phyloP scores from a whole-genome alignment of 257 asterid species.

The Euphrasia confusa region DNA sequence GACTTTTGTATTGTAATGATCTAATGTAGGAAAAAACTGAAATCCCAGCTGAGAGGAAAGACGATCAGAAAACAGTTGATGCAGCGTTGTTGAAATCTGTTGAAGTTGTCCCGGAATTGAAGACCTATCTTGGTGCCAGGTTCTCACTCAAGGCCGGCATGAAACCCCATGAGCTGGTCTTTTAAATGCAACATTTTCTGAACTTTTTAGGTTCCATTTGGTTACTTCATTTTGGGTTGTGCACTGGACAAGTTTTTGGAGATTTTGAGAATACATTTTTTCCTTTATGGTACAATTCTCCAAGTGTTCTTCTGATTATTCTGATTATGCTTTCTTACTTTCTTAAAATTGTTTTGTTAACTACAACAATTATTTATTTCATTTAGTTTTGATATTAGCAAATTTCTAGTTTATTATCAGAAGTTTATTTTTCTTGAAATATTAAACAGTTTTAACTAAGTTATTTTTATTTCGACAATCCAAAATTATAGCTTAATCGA shows the following conservation, averaged over 20 bases:
- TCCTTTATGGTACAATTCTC: slow-evolving; percentile 13
- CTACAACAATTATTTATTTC: no score
- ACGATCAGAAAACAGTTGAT: slow-evolving; percentile 57
- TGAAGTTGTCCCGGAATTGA: slow-evolving; percentile 50
- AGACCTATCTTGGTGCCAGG: slow-evolving; percentile 59
- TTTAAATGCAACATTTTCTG: slow-evolving; percentile 14
- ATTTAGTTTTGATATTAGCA: no score
- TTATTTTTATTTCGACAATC: no score
- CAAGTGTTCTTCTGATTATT: slow-evolving; percentile 12
- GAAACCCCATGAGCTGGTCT: slow-evolving; percentile 66
- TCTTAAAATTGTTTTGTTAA: no score
- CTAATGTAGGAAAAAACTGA: slow-evolving; percentile 35
- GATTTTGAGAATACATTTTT: slow-evolving; percentile 13
- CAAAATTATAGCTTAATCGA: no score
- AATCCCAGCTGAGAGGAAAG: slow-evolving; percentile 48
- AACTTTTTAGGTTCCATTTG: slow-evolving; percentile 4
- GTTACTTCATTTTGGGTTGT: slow-evolving; percentile 2
- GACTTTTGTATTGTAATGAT: background rate
- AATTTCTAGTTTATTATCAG: no score
- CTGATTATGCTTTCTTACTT: no score
- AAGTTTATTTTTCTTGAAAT: no score
- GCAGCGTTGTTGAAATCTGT: slow-evolving; percentile 47
- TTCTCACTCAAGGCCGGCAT: slow-evolving; percentile 60
- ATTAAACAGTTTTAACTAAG: no score
- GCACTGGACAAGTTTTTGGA: background rate